phyloP scores from a whole-genome alignment of 2,329 filamentous ascomycete genomes.

The Passalora sequoiae region DNA sequence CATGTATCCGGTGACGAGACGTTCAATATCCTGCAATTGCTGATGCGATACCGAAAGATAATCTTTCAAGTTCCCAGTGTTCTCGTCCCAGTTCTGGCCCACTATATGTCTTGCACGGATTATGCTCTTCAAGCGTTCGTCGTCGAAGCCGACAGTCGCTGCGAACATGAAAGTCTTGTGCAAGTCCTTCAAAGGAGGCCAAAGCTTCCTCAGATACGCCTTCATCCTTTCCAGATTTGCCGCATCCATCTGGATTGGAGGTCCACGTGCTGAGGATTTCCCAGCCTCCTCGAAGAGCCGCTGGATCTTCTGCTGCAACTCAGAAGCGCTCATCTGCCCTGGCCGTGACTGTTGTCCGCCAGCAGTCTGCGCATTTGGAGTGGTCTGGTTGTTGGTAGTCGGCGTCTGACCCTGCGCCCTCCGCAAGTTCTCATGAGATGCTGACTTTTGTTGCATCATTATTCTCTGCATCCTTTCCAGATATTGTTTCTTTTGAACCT shows the following conservation, averaged over 20 bases:
- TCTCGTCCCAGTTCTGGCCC: slow-evolving; percentile 25
- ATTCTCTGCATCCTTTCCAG: slow-evolving; percentile 17
- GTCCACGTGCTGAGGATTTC: slow-evolving; percentile 25
- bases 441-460: slow-evolving; percentile 18
- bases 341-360: neutral
- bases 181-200: slow-evolving; percentile 23
- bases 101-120: slow-evolving; percentile 27
- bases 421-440: slow-evolving; percentile 25
- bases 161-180: slow-evolving; percentile 23
- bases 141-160: slow-evolving; percentile 17
- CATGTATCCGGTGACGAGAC: slow-evolving; percentile 24
- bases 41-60: slow-evolving; percentile 26
- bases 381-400: slow-evolving; percentile 9
- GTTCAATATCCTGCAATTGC: slow-evolving; percentile 25
- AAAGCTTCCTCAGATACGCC: slow-evolving; percentile 25
- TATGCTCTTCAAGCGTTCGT: slow-evolving; percentile 22
- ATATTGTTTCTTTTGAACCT: slow-evolving; percentile 19
- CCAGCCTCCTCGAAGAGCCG: slow-evolving; percentile 22
- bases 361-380: neutral
- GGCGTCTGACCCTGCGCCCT: slow-evolving; percentile 23
- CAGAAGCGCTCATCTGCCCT: slow-evolving; percentile 1
- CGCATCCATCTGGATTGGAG: slow-evolving; percentile 22
- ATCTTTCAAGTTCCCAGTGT: slow-evolving; percentile 25
- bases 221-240: slow-evolving; percentile 18
- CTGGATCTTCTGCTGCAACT: slow-evolving; percentile 8